phyloP scores from a whole-genome alignment of 1,139 yeast genomes.

The Diutina pseudorugosa region DNA sequence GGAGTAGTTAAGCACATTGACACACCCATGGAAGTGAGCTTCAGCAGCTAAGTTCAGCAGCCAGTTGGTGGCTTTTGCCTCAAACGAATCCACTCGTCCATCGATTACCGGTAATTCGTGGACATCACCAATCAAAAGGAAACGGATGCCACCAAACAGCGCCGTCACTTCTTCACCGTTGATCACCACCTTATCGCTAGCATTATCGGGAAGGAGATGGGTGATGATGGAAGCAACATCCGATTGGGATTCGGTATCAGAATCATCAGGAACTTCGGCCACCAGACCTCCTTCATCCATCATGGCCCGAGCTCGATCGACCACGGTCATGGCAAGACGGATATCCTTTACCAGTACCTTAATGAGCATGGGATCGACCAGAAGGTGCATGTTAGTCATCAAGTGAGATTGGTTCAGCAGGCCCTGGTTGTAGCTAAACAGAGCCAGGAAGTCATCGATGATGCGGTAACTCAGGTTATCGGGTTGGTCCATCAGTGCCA shows the following conservation, averaged over 20 bases:
- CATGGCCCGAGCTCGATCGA: slow-evolving; percentile 50
- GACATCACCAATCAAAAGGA: slow-evolving; percentile 85
- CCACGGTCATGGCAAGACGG: slow-evolving; percentile 59
- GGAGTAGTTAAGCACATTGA: slow-evolving; percentile 81
- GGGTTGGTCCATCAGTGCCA: slow-evolving; percentile 61
- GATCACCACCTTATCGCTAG: slow-evolving; percentile 19
- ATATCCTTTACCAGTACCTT: slow-evolving; percentile 84
- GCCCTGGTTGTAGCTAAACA: slow-evolving; percentile 61
- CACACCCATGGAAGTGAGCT: slow-evolving; percentile 52
- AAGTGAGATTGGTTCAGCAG: slow-evolving; percentile 47
- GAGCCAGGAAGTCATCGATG: slow-evolving; percentile 79
- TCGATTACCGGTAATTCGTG: slow-evolving; percentile 91
- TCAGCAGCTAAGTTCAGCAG: slow-evolving; percentile 74
- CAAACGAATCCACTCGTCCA: slow-evolving; percentile 65
- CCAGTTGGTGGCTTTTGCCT: slow-evolving; percentile 72
- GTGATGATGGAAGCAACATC: not conserved
- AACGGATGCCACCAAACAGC: slow-evolving; percentile 68
- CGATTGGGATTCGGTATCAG: not conserved
- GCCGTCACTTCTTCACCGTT: slow-evolving; percentile 66
- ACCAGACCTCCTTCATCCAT: slow-evolving; percentile 11
- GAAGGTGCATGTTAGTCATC: slow-evolving; percentile 53
- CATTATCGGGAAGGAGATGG: not conserved
- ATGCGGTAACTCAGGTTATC: slow-evolving; percentile 54
- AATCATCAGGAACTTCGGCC: not conserved
- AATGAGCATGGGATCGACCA: slow-evolving; percentile 70